Conservation (phyloP, 1,284 basidiomycete species). For the Ustanciosporium gigantosporum region DNA sequence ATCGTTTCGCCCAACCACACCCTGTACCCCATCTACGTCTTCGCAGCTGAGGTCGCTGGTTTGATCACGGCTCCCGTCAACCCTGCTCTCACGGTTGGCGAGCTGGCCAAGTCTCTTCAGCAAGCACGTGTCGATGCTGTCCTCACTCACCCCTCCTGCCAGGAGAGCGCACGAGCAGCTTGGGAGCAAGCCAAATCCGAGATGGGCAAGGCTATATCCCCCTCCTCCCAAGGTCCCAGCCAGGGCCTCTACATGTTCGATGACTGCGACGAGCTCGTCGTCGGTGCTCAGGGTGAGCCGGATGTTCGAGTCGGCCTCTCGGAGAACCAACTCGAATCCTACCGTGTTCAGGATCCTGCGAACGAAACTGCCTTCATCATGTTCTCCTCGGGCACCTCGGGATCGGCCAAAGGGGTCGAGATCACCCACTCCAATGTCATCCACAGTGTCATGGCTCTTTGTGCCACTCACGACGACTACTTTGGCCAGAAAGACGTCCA, state of each 20-base stretch:
- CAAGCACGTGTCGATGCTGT: constrained; percentile 44
- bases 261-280: constrained; percentile 34
- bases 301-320: constrained; percentile 36
- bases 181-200: constrained; percentile 34
- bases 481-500: constrained; percentile 37
- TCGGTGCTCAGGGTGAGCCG: constrained; percentile 28
- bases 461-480: constrained; percentile 29
- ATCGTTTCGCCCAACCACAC: constrained; percentile 57
- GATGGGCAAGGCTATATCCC: constrained; percentile 10
- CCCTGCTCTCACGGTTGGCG: constrained; percentile 50
- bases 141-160: constrained; percentile 41
- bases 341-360: constrained; percentile 31
- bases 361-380: constrained; percentile 46
- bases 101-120: constrained; percentile 49
- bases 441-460: constrained; percentile 40
- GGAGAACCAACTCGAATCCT: constrained; percentile 31
- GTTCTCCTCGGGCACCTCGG: constrained; percentile 55
- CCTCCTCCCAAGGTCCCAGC: constrained; percentile 3
- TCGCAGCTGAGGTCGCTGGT: constrained; percentile 44
- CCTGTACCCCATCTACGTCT: constrained; percentile 45
- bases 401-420: constrained; percentile 57
- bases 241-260: constrained; percentile 49
- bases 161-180: constrained; percentile 37
- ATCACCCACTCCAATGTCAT: constrained; percentile 56
- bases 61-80: constrained; percentile 48